Base-by-base conservation (phyloP, 2,329 filamentous ascomycete genomes). In the Blastomyces gilchristii region DNA sequence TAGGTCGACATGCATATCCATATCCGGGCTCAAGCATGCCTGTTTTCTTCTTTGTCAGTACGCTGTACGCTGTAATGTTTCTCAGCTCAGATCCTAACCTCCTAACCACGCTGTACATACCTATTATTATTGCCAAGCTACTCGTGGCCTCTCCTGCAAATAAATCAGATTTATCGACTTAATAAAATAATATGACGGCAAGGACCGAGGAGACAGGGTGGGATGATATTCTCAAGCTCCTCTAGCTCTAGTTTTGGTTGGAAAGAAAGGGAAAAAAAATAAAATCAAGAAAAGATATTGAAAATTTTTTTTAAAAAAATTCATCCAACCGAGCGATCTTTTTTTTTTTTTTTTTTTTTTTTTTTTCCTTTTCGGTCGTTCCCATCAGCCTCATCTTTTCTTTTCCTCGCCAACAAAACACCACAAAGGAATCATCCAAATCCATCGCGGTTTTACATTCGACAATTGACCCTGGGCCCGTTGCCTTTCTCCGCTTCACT, bases 1-100 rank as follows among this genome's bases (percentile, higher is more conserved):
- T 61, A 61, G 59, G 59, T 61, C 47, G 45, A 25, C 59, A 52
- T 61, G 59, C 59, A 61, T 61, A 61, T 52, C 41, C 59, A 61
- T 61, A 61, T 52, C 41, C 41, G 31, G 57, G 18, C 43, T 31
- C 25, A 31, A 47, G 25, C 6, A n/a, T 28, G 43, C 22, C 37
- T 28, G 8, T 6, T 31, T 6, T 31, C 22, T 47, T 59, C 43
- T 49, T 49, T 59, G 57, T 59, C 57, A 37, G 43, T 59, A 22
- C n/a, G n/a, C n/a, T 22, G n/a, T 22, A 22, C n/a, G n/a, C n/a
- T 22, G n/a, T 22, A 22, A 22, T 22, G n/a, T 49, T 47, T 34
- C 43, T 37, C 57, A 59, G 57, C 57, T 49, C 43, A 8, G 41
- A 59, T 47, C 12, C n/a, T 1, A 22, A 22, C n/a, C n/a, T 22